phyloP scores from a whole-genome alignment of 768 basidiomycete genomes.

The Austroboletus eburneus region DNA sequence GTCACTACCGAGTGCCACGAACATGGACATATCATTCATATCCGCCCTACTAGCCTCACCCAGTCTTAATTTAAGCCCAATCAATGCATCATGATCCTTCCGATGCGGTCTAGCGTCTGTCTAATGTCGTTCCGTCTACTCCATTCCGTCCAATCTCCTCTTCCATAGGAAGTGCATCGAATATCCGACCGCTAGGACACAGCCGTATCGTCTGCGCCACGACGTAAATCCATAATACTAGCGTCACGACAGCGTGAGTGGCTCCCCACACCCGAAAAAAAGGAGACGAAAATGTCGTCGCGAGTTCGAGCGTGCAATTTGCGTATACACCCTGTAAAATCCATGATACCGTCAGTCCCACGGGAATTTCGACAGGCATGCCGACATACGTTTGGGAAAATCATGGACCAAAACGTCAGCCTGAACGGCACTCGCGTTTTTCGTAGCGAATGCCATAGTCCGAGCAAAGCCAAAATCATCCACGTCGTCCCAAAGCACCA shows the following conservation, averaged over 20 bases:
- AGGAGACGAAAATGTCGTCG: constrained; percentile 43
- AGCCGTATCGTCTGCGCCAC: constrained; percentile 38
- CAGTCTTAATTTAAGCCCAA: no score
- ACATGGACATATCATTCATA: no score
- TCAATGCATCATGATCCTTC: not conserved
- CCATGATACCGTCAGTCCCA: not conserved
- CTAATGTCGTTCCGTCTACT: constrained; percentile 3
- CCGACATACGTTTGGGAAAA: constrained; percentile 61
- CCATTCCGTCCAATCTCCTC: constrained; percentile 21
- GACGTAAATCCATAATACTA: constrained; percentile 52
- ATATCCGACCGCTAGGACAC: constrained; percentile 36
- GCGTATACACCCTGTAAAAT: constrained; percentile 56
- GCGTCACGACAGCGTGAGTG: constrained; percentile 46
- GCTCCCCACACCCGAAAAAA: constrained; percentile 59
- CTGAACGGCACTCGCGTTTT: constrained; percentile 46
- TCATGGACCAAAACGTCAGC: constrained; percentile 61
- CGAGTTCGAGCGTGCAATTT: constrained; percentile 54
- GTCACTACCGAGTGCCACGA: no score
- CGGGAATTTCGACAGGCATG: not conserved
- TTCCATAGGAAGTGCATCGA: constrained; percentile 40
- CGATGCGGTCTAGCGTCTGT: not conserved
- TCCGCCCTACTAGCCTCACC: no score
- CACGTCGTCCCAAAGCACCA: constrained; percentile 67
- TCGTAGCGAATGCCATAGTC: constrained; percentile 40
- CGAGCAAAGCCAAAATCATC: constrained; percentile 53